Evolutionary conservation across 495 filamentous ascomycete genomes (phyloP).

Genomic region (Penicillium nucicola): DNA sequence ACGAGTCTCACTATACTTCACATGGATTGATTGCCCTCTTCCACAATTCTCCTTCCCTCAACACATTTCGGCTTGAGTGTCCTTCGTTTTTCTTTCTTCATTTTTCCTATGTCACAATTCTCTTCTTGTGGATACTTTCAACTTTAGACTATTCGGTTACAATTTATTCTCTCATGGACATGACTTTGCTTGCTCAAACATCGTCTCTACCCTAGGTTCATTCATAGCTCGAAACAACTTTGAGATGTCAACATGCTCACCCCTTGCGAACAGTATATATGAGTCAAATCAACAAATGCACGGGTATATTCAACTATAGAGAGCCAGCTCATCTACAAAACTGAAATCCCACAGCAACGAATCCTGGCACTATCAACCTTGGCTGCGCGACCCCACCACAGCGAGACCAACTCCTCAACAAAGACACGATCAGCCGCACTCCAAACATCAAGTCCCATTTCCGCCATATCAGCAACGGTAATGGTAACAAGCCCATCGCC

Average conservation of each 20-base stretch:
- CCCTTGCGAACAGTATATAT: neutral
- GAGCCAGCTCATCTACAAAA: slow-evolving; percentile 51
- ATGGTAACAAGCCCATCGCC: slow-evolving; percentile 48
- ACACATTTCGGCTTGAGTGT: neutral
- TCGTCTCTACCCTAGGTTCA: too few relatives aligned
- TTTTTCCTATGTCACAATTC: slow-evolving; percentile 3
- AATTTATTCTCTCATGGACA: neutral
- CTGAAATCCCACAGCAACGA: slow-evolving; percentile 76
- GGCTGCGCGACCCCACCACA: slow-evolving; percentile 71
- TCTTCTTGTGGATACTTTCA: neutral
- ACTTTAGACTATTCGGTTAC: neutral
- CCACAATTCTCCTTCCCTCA: neutral
- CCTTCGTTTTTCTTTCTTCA: neutral
- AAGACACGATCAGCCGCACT: slow-evolving; percentile 74
- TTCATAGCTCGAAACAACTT: too few relatives aligned
- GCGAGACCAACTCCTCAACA: slow-evolving; percentile 58
- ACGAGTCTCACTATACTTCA: slow-evolving; percentile 1
- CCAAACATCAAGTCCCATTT: slow-evolving; percentile 88
- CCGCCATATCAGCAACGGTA: slow-evolving; percentile 64
- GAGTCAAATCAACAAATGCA: neutral
- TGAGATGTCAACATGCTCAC: too few relatives aligned
- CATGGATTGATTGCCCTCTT: neutral
- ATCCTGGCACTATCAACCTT: slow-evolving; percentile 69
- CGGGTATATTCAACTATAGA: neutral
- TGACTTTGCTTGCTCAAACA: neutral